Evolutionary conservation across 345 rosid species (phyloP).

Genomic region (Heritiera fomes): DNA sequence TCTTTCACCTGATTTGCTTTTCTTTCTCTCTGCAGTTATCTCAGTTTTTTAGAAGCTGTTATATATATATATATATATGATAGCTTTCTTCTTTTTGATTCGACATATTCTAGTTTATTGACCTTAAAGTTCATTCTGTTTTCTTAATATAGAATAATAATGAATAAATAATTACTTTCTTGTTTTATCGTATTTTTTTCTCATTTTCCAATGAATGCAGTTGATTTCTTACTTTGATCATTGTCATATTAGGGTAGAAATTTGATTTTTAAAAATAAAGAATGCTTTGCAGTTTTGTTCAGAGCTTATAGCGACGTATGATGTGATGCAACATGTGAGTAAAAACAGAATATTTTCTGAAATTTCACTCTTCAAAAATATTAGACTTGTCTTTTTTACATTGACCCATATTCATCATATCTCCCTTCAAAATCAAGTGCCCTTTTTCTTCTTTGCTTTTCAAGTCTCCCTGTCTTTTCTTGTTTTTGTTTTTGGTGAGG

Average conservation of each 20-base stretch:
- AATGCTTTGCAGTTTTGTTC: conserved; percentile 2
- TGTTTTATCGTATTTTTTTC: neutral
- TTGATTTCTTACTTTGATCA: conserved; percentile 10
- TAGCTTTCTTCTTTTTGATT: neutral
- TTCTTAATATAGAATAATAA: neutral
- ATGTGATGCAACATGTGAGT: conserved; percentile 15
- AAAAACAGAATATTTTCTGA: neutral
- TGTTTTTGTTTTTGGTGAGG: neutral
- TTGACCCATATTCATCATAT: neutral
- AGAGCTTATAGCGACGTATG: conserved; percentile 18
- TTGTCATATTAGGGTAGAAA: neutral
- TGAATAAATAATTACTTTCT: neutral
- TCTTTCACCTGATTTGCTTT: conserved; percentile 22
- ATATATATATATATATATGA: neutral
- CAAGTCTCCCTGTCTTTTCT: neutral
- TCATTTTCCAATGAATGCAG: conserved; percentile 12
- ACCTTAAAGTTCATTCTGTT: neutral
- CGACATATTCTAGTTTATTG: conserved; percentile 1
- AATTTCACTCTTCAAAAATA: neutral
- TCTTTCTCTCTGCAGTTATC: neutral
- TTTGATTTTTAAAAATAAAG: neutral
- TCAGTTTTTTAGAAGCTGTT: neutral
- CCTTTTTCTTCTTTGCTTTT: neutral
- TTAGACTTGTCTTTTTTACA: conserved; percentile 3
- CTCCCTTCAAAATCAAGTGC: conserved; percentile 15